Evolutionary conservation across 31 red algal genomes (phyloP).

Genomic region (Endocladia muricata): DNA sequence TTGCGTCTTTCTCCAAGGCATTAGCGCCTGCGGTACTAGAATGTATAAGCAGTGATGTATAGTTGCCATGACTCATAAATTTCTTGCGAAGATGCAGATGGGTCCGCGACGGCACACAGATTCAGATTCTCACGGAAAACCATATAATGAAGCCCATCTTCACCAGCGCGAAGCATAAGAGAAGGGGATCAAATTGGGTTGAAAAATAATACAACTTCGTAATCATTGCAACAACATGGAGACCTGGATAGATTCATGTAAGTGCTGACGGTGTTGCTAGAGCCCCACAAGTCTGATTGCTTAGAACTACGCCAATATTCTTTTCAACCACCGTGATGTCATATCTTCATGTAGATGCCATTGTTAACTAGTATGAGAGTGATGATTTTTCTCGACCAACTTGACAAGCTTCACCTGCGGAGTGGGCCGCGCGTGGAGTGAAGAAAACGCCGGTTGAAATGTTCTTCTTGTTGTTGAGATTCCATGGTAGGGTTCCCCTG

Average conservation of each 20-base stretch:
- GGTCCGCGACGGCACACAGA: slow-evolving; percentile 11
- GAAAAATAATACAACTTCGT: slow-evolving; percentile 2
- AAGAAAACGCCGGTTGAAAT: slow-evolving; percentile 6
- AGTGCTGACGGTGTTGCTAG: slow-evolving; percentile 19
- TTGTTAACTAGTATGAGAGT: slow-evolving; percentile 9
- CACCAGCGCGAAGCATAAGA: slow-evolving; percentile 6
- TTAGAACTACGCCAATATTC: background rate
- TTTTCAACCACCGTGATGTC: background rate
- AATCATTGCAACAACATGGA: background rate
- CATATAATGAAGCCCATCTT: slow-evolving; percentile 19
- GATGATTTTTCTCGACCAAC: slow-evolving; percentile 15
- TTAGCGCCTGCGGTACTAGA: slow-evolving; percentile 3
- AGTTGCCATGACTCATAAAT: background rate
- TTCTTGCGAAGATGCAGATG: slow-evolving; percentile 15
- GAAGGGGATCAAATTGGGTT: background rate
- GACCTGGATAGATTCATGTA: slow-evolving; percentile 8
- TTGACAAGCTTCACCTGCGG: background rate
- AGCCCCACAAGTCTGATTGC: background rate
- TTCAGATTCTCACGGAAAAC: slow-evolving; percentile 48
- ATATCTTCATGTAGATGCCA: background rate
- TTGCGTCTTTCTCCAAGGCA: slow-evolving; percentile 15
- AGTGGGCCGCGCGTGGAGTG: background rate
- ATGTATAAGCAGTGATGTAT: slow-evolving; percentile 5
- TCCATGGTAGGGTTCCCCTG: background rate
- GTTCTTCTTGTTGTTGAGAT: background rate